phyloP scores from a whole-genome alignment of 345 rosid species.

The Anacardium occidentale region DNA sequence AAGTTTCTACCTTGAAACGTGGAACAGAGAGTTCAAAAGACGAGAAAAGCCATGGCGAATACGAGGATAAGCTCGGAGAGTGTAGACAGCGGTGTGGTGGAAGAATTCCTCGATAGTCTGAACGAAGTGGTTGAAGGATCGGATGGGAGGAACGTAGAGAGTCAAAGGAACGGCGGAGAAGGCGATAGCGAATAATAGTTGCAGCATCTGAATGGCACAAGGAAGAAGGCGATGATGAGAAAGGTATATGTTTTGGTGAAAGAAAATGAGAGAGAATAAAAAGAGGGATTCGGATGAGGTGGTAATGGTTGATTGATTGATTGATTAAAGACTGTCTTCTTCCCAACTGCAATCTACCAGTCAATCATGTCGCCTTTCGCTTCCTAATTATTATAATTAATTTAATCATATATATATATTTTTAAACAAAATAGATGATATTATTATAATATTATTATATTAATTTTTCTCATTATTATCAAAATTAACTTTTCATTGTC shows the following conservation, averaged over 20 bases:
- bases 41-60: constrained; percentile 33
- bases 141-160: constrained; percentile 43
- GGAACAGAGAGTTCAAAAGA: constrained; percentile 23
- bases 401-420: too few relatives aligned
- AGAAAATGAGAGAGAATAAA: not conserved
- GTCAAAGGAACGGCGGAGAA: constrained; percentile 50
- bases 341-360: too few relatives aligned
- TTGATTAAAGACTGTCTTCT: too few relatives aligned
- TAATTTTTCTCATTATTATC: too few relatives aligned
- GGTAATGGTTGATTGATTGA: too few relatives aligned
- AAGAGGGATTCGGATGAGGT: not conserved
- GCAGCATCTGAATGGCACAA: constrained; percentile 16
- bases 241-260: not conserved
- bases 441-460: too few relatives aligned
- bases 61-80: constrained; percentile 37
- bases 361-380: too few relatives aligned
- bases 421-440: too few relatives aligned
- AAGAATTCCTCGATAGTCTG: constrained; percentile 33
- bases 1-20: not conserved
- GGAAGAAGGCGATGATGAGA: not conserved
- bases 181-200: constrained; percentile 42
- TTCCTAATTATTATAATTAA: too few relatives aligned
- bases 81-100: constrained; percentile 30
- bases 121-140: constrained; percentile 41
- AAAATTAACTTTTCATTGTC: too few relatives aligned